phyloP scores from a whole-genome alignment of 2,329 filamentous ascomycete genomes.

The Neofusicoccum ribis region DNA sequence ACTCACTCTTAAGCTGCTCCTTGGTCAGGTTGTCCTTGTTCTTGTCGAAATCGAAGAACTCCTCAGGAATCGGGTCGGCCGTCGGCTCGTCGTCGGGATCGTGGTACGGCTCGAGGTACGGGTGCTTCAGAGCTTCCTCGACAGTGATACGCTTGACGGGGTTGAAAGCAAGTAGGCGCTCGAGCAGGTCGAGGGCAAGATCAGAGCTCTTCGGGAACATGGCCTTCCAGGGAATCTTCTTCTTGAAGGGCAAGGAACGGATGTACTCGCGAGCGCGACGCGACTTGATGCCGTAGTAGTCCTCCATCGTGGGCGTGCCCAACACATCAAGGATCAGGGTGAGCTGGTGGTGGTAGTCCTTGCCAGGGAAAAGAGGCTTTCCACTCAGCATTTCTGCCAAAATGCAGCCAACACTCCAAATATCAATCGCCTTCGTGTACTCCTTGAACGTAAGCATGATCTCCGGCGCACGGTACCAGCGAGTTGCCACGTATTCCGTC shows the following conservation, averaged over 20 bases:
- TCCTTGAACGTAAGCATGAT: slow-evolving; percentile 99
- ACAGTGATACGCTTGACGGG: slow-evolving; percentile 98
- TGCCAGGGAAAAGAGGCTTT: slow-evolving; percentile 96
- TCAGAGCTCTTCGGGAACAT: slow-evolving; percentile 99
- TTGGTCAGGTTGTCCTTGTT: slow-evolving; percentile 99
- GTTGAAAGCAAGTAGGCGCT: slow-evolving; percentile 97
- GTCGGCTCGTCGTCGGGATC: slow-evolving; percentile 98
- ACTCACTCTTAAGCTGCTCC: slow-evolving; percentile 87
- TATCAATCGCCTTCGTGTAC: slow-evolving; percentile 98
- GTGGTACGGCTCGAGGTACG: slow-evolving; percentile 97
- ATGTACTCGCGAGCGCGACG: slow-evolving; percentile 97
- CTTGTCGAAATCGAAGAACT: slow-evolving; percentile 99
- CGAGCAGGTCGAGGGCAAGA: slow-evolving; percentile 85
- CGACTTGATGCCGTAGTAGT: slow-evolving; percentile 99
- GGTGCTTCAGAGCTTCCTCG: slow-evolving; percentile 94
- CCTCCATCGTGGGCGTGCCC: slow-evolving; percentile 98
- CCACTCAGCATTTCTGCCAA: slow-evolving; percentile 98
- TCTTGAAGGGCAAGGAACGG: slow-evolving; percentile 96
- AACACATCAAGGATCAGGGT: slow-evolving; percentile 96
- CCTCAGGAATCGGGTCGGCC: slow-evolving; percentile 92
- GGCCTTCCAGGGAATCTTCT: slow-evolving; percentile 97
- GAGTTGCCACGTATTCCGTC: slow-evolving; percentile 99
- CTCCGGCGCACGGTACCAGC: slow-evolving; percentile 98
- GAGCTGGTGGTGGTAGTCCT: slow-evolving; percentile 98
- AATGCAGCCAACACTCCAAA: slow-evolving; percentile 98